Evolutionary conservation across 1,284 basidiomycete genomes (phyloP), one percentile per base, ranked within the genome.

Genomic region (Malassezia caprae): DNA sequence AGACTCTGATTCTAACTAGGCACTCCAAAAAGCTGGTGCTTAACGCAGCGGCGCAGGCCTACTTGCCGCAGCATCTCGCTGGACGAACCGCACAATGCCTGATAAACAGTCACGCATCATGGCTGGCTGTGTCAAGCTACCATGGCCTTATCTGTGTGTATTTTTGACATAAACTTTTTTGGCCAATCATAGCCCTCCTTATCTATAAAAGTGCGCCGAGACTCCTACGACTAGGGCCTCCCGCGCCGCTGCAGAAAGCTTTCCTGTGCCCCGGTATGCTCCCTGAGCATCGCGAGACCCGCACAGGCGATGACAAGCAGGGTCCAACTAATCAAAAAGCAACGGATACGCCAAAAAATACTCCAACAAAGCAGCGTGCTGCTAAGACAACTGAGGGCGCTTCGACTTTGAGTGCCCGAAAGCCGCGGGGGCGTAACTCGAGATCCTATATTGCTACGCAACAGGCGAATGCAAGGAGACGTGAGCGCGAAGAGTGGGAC

Each of bases 401-500:
- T 4, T 21, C 37, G 37, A 12, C 37, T 3, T 10, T 15, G 19
- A 12, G 35, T 24, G 32, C 35, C 39, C 35, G 47, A 39, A 28
- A 17, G 23, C 32, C 19, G 42, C 37, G 37, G 1, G 37, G 37
- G 6, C 31, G 34, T 8, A 17, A 39, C 21, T 35, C 46, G 8
- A 28, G 34, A n/a, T 48, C 46, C 11, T 48, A 48, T 21, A 28
- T 39, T 17, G 46, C 46, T 26, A 32, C 46, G 11, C 46, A 48
- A 24, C 48, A 49, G 17, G 49, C 49, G 39, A 21, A 34, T 41
- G 49, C 55, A 21, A 35, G 41, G 6, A 44, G 47, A 15, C 49
- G 50, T 8, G 49, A 57, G n/a, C 34, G 55, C 26, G 61, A 65
- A 39, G 64, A 65, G 1, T 72, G 69, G 69, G 67, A 71, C 34